Percentiles rank a stretch among this genome's conserved stretches.
phyloP scores from a whole-genome alignment of 768 basidiomycete species.

The Collybiopsis luxurians region DNA sequence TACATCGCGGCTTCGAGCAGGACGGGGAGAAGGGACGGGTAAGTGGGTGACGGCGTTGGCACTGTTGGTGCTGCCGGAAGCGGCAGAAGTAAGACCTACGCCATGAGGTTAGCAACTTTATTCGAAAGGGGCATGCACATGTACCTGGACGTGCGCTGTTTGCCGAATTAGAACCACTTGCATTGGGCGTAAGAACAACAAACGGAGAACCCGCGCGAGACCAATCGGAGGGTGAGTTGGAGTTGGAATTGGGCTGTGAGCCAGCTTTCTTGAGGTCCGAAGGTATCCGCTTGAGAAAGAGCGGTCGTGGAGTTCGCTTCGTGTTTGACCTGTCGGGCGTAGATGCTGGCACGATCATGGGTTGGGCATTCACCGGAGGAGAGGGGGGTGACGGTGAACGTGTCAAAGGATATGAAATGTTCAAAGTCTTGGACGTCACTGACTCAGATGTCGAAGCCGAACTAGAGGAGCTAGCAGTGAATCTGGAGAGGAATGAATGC shows the following conservation, averaged over 20 bases:
- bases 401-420: conserved; percentile 10
- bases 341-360: background rate
- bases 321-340: background rate
- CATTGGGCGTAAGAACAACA: conserved; percentile 19
- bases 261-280: conserved; percentile 1
- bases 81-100: background rate
- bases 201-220: conserved; percentile 19
- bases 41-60: background rate
- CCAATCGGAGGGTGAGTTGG: conserved; percentile 10
- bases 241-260: conserved; percentile 3
- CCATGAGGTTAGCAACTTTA: background rate
- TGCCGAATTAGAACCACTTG: background rate
- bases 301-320: conserved; percentile 4
- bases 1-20: background rate
- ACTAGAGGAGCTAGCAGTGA: conserved; percentile 10
- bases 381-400: conserved; percentile 12
- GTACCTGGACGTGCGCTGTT: conserved; percentile 5
- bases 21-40: background rate
- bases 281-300: background rate
- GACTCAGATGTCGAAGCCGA: conserved; percentile 10
- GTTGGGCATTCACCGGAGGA: conserved; percentile 3
- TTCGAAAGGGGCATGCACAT: background rate
- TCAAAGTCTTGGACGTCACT: conserved; percentile 5
- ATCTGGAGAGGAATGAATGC: conserved; percentile 12
- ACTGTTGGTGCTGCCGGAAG: background rate